A percentile compares a stretch with the other conserved stretches of the same genome.
phyloP scores from a whole-genome alignment of 352 stramenopile genomes.

The Phytophthora melonis region DNA sequence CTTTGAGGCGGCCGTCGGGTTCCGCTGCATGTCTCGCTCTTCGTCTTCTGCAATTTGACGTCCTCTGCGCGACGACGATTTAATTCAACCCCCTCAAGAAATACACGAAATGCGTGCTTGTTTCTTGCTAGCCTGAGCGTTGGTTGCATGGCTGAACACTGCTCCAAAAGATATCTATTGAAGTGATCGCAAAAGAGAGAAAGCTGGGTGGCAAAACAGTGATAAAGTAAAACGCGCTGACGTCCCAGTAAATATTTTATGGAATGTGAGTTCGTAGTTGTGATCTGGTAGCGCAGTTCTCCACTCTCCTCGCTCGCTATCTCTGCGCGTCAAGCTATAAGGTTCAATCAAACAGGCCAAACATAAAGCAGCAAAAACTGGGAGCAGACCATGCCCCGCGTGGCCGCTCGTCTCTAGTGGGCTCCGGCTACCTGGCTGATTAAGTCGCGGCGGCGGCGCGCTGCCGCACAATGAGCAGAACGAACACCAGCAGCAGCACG shows the following conservation, averaged over 20 bases:
- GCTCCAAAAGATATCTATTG: not conserved
- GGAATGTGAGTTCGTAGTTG: constrained; percentile 45
- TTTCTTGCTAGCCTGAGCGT: constrained; percentile 28
- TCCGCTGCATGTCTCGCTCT: not conserved
- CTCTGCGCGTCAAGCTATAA: constrained; percentile 27
- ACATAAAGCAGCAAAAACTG: constrained; percentile 47
- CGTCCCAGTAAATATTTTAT: constrained; percentile 51
- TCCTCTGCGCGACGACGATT: constrained; percentile 25
- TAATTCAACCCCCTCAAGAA: constrained; percentile 29
- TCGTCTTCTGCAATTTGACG: not conserved
- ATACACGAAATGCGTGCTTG: constrained; percentile 37
- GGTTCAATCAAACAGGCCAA: constrained; percentile 29
- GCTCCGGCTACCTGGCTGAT: not conserved
- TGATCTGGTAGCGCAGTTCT: constrained; percentile 21
- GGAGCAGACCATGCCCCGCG: constrained; percentile 36
- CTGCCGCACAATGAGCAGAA: constrained; percentile 78
- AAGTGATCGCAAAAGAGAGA: not conserved
- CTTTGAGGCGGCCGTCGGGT: not conserved
- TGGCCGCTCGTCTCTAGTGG: constrained; percentile 42
- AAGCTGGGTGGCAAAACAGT: too few relatives aligned
- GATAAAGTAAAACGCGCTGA: constrained; percentile 38
- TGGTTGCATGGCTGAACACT: not conserved
- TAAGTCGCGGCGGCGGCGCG: constrained; percentile 37
- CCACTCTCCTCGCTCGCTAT: constrained; percentile 9
- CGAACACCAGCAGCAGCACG: constrained; percentile 80